Evolutionary conservation across 108 stramenopile genomes (phyloP), one percentile per base, ranked within the genome.

Genomic region (Bacterosira constricta): DNA sequence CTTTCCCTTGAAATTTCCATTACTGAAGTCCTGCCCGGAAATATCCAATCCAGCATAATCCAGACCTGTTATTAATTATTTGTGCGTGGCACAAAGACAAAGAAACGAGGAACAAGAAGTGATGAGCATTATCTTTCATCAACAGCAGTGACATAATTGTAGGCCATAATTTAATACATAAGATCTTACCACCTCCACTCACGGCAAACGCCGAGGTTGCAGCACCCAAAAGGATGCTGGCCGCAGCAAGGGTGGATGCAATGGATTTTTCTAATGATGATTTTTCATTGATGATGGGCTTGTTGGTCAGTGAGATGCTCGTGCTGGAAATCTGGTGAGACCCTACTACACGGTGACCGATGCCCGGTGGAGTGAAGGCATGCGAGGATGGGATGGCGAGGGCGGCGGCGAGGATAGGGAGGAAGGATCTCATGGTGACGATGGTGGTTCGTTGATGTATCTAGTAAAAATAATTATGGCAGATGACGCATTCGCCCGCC

Each of bases 11-110:
- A 89, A 94, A 75, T 86, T 81, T 3, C 51, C 57, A 56, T 88
- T 85, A 4, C 85, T 80, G 64, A 83, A 94, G 58, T 94, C 87
- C 55, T 88, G 86, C n/a, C 83, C 86, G 3, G 88, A 70, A 66
- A 94, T 87, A 63, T 94, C 90, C 2, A 89, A 35, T 15, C 78
- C 77, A 10, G 93, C 93, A 80, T 82, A 94, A 56, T 94, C 93
- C 44, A 90, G 34, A 15, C 83, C n/a, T n/a, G n/a, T n/a, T n/a
- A n/a, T n/a, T n/a, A n/a, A n/a, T n/a, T n/a, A n/a, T n/a, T n/a
- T n/a, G n/a, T n/a, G n/a, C n/a, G n/a, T n/a, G n/a, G n/a, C n/a
- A n/a, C n/a, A n/a, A n/a, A n/a, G n/a, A n/a, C n/a, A n/a, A n/a
- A n/a, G n/a, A n/a, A n/a, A n/a, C n/a, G n/a, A n/a, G n/a, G n/a